Percentiles rank a stretch among this genome's conserved stretches.
These are phyloP conservation scores for Melampsora americana DNA, from an alignment of 1,284 basidiomycete species.

Conservation along the genomic window DNA sequence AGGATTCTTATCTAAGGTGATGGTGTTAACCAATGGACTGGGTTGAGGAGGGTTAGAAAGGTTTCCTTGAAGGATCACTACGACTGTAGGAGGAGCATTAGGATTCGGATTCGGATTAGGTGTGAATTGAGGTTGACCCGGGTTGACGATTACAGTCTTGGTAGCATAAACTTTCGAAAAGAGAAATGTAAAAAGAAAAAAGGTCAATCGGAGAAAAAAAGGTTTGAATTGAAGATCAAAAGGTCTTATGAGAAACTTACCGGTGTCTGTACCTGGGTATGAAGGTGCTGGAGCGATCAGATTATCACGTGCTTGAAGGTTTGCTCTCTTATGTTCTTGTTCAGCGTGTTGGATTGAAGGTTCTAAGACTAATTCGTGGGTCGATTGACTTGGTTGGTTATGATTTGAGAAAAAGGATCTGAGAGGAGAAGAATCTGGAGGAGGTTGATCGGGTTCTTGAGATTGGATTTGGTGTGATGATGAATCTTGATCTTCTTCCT, in stretches of 20 bases:
- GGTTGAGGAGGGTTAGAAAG: neutral
- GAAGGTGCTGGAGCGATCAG: neutral
- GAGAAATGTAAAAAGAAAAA: neutral
- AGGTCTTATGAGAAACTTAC: neutral
- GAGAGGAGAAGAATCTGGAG: neutral
- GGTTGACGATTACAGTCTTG: neutral
- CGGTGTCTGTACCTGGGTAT: neutral
- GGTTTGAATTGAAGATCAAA: neutral
- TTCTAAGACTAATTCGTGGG: neutral
- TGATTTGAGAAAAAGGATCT: neutral
- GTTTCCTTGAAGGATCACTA: neutral
- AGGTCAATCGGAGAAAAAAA: neutral
- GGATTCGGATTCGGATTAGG: too few relatives aligned
- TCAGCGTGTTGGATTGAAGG: neutral
- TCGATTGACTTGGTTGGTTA: neutral
- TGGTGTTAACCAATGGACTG: neutral
- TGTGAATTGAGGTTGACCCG: neutral
- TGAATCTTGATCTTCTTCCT: too few relatives aligned
- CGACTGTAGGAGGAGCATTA: neutral
- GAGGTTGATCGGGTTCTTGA: neutral
- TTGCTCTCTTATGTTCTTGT: neutral
- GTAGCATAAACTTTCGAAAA: conserved; percentile 4
- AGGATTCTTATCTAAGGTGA: neutral
- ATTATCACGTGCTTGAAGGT: neutral
- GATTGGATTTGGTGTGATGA: too few relatives aligned